Percentiles rank a stretch among this genome's conserved stretches.
Evolutionary conservation across 192 early-diverging fungal species (phyloP).

Genomic region (Tieghemiomyces parasiticus): DNA sequence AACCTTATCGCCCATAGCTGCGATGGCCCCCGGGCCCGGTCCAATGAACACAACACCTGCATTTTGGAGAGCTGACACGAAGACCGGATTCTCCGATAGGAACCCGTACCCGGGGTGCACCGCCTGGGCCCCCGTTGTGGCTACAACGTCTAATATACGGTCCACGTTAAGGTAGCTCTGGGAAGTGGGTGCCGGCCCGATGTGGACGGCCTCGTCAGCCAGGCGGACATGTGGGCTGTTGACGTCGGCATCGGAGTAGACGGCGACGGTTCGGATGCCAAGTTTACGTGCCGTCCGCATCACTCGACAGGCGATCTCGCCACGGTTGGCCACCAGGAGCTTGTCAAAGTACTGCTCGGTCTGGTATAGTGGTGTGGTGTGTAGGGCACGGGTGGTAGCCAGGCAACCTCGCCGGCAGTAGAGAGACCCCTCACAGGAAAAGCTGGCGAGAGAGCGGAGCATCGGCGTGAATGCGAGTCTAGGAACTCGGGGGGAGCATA

Average conservation of each 20-base stretch:
- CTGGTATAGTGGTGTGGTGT: too few species aligned
- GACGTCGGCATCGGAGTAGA: constrained; percentile 87
- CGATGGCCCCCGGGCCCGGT: constrained; percentile 49
- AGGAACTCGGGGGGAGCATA: too few species aligned
- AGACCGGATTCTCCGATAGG: constrained; percentile 74
- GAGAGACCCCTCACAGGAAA: too few species aligned
- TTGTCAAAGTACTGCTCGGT: constrained; percentile 52
- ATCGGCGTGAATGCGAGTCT: too few species aligned
- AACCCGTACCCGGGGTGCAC: constrained; percentile 96
- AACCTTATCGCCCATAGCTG: constrained; percentile 70
- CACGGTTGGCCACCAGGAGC: constrained; percentile 88
- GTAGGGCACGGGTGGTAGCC: too few species aligned
- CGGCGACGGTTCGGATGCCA: constrained; percentile 88
- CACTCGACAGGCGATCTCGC: constrained; percentile 89
- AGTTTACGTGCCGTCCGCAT: constrained; percentile 84
- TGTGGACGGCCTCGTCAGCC: constrained; percentile 74
- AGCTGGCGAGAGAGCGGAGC: too few species aligned
- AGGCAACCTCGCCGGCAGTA: too few species aligned
- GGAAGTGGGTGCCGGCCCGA: constrained; percentile 63
- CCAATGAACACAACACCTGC: constrained; percentile 62
- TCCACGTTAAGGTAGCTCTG: constrained; percentile 72
- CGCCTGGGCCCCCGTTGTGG: constrained; percentile 67
- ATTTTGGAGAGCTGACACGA: constrained; percentile 63
- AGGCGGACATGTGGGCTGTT: constrained; percentile 73
- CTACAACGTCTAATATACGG: constrained; percentile 62